phyloP scores from a whole-genome alignment of 805 yeast species.

The Candida peoriensis region DNA sequence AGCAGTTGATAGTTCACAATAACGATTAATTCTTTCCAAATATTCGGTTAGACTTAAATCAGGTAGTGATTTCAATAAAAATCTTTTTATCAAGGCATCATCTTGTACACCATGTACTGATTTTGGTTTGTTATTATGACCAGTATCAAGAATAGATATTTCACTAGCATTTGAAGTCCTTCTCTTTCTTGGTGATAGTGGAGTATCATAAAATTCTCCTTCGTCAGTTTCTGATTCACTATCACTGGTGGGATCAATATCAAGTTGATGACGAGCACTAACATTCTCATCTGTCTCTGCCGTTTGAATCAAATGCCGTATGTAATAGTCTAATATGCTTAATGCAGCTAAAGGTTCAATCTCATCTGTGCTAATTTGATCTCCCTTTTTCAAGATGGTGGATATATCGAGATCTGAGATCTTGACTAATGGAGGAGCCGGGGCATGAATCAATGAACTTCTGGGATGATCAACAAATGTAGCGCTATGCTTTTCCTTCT shows the following conservation, averaged over 20 bases:
- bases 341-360: slow-evolving; percentile 8
- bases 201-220: background rate
- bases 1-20: slow-evolving; percentile 24
- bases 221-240: no score
- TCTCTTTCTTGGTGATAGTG: slow-evolving; percentile 17
- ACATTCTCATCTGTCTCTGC: background rate
- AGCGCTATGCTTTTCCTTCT: background rate
- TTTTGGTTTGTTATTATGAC: background rate
- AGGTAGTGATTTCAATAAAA: slow-evolving; percentile 21
- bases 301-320: slow-evolving; percentile 1
- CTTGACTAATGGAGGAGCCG: slow-evolving; percentile 9
- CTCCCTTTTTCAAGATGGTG: slow-evolving; percentile 2
- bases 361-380: background rate
- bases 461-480: slow-evolving; percentile 6
- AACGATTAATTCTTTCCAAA: slow-evolving; percentile 24
- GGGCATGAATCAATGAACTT: slow-evolving; percentile 1
- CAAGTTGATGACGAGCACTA: no score
- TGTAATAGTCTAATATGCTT: slow-evolving; percentile 7
- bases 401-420: slow-evolving; percentile 12
- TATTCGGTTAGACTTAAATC: slow-evolving; percentile 21
- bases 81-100: slow-evolving; percentile 18
- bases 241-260: no score
- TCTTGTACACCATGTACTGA: no score
- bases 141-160: background rate
- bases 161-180: background rate